Evolutionary conservation across 2,329 filamentous ascomycete species (phyloP).

Genomic region (Chlorencoelia australis): DNA sequence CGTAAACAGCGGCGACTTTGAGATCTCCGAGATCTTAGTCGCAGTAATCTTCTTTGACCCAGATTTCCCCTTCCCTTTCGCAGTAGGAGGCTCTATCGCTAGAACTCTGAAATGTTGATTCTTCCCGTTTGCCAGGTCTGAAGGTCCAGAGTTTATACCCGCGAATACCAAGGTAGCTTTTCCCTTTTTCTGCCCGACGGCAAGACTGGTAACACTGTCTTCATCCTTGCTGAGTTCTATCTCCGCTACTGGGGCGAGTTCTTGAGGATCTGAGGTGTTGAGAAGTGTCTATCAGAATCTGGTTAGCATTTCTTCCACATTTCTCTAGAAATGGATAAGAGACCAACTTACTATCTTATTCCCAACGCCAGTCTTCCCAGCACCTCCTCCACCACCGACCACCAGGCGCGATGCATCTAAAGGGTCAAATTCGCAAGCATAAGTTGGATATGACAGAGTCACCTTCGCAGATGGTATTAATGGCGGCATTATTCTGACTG

Average conservation of each 20-base stretch:
- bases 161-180: conserved; percentile 54
- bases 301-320: too few species aligned
- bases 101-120: conserved; percentile 82
- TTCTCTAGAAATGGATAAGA: background rate
- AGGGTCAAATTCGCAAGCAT: conserved; percentile 80
- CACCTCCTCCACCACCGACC: conserved; percentile 80
- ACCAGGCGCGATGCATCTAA: conserved; percentile 65
- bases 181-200: conserved; percentile 50
- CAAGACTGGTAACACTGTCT: conserved; percentile 80
- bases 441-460: conserved; percentile 71
- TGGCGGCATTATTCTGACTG: conserved; percentile 26
- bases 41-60: conserved; percentile 23
- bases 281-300: conserved; percentile 26
- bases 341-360: conserved; percentile 66
- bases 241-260: conserved; percentile 54
- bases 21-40: conserved; percentile 39
- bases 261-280: conserved; percentile 22
- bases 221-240: conserved; percentile 73
- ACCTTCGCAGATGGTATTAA: conserved; percentile 24
- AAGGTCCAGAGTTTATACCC: conserved; percentile 73
- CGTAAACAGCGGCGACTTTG: conserved; percentile 43
- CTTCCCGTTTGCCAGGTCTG: conserved; percentile 60
- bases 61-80: conserved; percentile 25
- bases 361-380: conserved; percentile 67
- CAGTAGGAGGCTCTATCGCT: conserved; percentile 36